A percentile compares a stretch with the other conserved stretches of the same genome.
These are phyloP conservation scores for Abelmoschus esculentus DNA, from an alignment of 345 rosid genomes.

Conservation along the genomic window DNA sequence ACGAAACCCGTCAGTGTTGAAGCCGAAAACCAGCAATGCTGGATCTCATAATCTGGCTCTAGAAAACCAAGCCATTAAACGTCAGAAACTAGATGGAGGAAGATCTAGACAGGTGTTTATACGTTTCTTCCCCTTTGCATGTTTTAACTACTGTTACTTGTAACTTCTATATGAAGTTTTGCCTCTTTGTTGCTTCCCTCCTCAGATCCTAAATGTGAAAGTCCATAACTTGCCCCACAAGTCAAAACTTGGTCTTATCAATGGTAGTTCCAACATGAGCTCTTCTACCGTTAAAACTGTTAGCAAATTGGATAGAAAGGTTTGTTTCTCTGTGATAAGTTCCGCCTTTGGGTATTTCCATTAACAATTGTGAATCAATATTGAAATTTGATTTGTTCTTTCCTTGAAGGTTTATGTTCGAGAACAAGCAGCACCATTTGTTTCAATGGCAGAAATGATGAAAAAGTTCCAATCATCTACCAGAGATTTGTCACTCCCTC, in stretches of 20 bases:
- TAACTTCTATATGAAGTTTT: background rate
- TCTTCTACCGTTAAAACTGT: constrained; percentile 35
- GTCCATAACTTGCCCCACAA: constrained; percentile 69
- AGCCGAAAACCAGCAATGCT: constrained; percentile 26
- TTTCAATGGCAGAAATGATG: constrained; percentile 79
- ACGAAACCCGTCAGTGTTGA: constrained; percentile 55
- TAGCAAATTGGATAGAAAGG: constrained; percentile 74
- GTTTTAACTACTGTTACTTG: background rate
- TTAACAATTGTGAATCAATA: background rate
- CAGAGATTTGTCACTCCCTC: constrained; percentile 61
- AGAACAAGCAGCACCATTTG: constrained; percentile 45
- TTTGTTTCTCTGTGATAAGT: constrained; percentile 17
- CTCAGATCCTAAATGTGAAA: constrained; percentile 76
- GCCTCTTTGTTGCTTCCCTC: background rate
- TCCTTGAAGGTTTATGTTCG: constrained; percentile 48
- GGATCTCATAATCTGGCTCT: constrained; percentile 53
- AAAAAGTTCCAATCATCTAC: constrained; percentile 83
- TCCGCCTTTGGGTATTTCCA: background rate
- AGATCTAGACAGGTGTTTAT: constrained; percentile 66
- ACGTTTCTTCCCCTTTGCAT: background rate
- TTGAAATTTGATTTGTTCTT: background rate
- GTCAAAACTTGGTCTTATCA: constrained; percentile 58
- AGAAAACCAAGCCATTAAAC: constrained; percentile 91
- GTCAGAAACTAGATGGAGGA: constrained; percentile 95
- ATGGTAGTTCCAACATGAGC: constrained; percentile 33